Evolutionary conservation across 352 stramenopile species (phyloP).

Genomic region (Plasmopara halstedii): DNA sequence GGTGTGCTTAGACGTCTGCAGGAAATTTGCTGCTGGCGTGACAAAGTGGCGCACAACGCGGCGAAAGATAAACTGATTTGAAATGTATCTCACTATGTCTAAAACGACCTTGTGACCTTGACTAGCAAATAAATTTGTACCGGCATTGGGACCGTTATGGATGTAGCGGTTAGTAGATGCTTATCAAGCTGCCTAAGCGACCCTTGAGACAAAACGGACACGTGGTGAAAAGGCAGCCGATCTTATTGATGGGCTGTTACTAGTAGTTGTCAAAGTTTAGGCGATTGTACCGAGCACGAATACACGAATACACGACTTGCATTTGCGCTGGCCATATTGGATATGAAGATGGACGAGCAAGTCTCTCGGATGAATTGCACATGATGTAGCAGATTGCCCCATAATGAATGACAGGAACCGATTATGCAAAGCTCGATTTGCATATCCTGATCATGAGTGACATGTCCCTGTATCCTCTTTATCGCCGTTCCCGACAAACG

Average conservation of each 20-base stretch:
- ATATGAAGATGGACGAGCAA: background rate
- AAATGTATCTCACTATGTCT: background rate
- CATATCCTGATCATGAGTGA: slow-evolving; percentile 67
- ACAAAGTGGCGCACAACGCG: background rate
- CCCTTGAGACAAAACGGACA: slow-evolving; percentile 20
- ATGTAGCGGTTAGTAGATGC: slow-evolving; percentile 15
- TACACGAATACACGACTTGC: too few species aligned
- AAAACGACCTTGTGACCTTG: slow-evolving; percentile 1
- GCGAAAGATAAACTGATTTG: background rate
- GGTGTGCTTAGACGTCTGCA: too few species aligned
- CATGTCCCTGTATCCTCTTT: slow-evolving; percentile 12
- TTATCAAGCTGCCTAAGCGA: slow-evolving; percentile 10
- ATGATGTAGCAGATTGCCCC: background rate
- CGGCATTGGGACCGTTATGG: slow-evolving; percentile 10
- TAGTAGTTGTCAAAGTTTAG: background rate
- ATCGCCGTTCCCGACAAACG: slow-evolving; percentile 14
- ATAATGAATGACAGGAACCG: slow-evolving; percentile 87
- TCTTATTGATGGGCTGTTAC: slow-evolving; percentile 11
- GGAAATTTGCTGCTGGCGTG: background rate
- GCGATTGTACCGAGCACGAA: too few species aligned
- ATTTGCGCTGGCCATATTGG: background rate
- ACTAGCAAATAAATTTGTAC: slow-evolving; percentile 4
- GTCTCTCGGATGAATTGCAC: background rate
- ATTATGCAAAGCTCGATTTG: slow-evolving; percentile 95
- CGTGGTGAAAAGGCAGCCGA: slow-evolving; percentile 18